Percentiles rank a stretch among this genome's conserved stretches.
These are phyloP conservation scores for Boletales sp. DNA, from an alignment of 768 basidiomycete genomes.

Conservation along the genomic window DNA sequence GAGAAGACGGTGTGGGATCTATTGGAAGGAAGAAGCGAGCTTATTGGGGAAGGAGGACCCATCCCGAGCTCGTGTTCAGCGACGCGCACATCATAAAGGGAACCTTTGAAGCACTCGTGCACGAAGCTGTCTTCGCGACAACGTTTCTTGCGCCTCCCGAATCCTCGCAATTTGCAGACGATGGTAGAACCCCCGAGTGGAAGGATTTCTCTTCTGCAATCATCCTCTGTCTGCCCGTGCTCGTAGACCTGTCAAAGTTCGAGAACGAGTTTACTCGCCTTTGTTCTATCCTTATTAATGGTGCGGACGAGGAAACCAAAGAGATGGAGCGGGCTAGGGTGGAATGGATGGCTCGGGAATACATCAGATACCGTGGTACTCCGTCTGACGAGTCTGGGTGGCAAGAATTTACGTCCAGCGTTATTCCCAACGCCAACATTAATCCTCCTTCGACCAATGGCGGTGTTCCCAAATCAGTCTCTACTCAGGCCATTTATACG, in stretches of 20 bases:
- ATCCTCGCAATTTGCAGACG: slow-evolving; percentile 14
- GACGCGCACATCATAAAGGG: slow-evolving; percentile 54
- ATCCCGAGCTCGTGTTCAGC: slow-evolving; percentile 59
- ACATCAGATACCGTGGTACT: slow-evolving; percentile 53
- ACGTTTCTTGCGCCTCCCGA: slow-evolving; percentile 41
- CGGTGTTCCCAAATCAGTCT: slow-evolving; percentile 42
- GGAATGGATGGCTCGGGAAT: slow-evolving; percentile 63
- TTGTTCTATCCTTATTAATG: slow-evolving; percentile 60
- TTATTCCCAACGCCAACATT: slow-evolving; percentile 41
- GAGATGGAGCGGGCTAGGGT: slow-evolving; percentile 45
- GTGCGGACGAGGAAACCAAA: slow-evolving; percentile 41
- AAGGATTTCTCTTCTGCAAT: slow-evolving; percentile 60
- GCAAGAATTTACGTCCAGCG: slow-evolving; percentile 54
- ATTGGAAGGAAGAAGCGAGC: slow-evolving; percentile 55
- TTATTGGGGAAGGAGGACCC: slow-evolving; percentile 75
- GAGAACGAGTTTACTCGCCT: slow-evolving; percentile 70
- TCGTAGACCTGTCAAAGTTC: slow-evolving; percentile 53
- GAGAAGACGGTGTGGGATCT: slow-evolving; percentile 23
- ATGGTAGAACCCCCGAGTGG: slow-evolving; percentile 41
- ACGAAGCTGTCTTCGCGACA: slow-evolving; percentile 79
- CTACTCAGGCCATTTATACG: slow-evolving; percentile 51
- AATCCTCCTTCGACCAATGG: slow-evolving; percentile 18
- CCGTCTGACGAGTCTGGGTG: slow-evolving; percentile 53
- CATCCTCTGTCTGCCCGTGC: slow-evolving; percentile 55
- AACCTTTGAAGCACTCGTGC: slow-evolving; percentile 73